Evolutionary conservation across 805 yeast species (phyloP), one percentile per base, ranked within the genome.

Genomic region (Lipomyces spencermartinsiae): DNA sequence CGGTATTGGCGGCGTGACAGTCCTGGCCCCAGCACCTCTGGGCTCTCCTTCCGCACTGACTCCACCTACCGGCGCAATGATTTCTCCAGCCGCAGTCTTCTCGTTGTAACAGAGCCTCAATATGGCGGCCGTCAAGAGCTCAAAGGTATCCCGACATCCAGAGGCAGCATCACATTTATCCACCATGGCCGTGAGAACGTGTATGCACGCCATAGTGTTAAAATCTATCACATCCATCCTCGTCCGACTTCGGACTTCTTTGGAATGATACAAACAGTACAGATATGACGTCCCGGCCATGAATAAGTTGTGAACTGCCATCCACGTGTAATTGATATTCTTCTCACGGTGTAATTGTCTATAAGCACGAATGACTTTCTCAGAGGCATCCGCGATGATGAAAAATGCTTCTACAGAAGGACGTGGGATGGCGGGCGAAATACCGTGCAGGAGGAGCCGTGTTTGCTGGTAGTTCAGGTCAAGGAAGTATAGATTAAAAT

Each of bases 261-360:
- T 82, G 49, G 91, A 86, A 76, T 89, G 89, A 76, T 90, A 92
- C 14, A 92, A 82, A 0, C 93, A 85, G 76, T 90, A 92, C 57
- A 93, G 80, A 73, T 87, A 92, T 0, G 97, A 89, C 34, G 94
- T 89, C 0, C 97, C 96, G 0, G 97, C 93, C 90, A 91, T 89
- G 76, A 92, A 92, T 63, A 92, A 80, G 76, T 92, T 92, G 77
- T 92, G 97, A 2, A 92, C 93, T 0, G 96, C 95, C 1, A 93
- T 93, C 97, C 97, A 93, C 0, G 97, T 91, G 78, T 91, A 93
- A 77, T 92, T 92, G 68, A 92, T 83, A 59, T 85, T 81, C 73
- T 85, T 85, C 35, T 82, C 82, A n/a, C 80, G 77, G 72, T 84
- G 85, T 51, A 93, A 79, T 62, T 84, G 85, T 61, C 84, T 80